Percentiles rank a stretch among this genome's conserved stretches.
Evolutionary conservation across 106 monocot species (phyloP).

Genomic region (Dendrobium chrysotoxum): DNA sequence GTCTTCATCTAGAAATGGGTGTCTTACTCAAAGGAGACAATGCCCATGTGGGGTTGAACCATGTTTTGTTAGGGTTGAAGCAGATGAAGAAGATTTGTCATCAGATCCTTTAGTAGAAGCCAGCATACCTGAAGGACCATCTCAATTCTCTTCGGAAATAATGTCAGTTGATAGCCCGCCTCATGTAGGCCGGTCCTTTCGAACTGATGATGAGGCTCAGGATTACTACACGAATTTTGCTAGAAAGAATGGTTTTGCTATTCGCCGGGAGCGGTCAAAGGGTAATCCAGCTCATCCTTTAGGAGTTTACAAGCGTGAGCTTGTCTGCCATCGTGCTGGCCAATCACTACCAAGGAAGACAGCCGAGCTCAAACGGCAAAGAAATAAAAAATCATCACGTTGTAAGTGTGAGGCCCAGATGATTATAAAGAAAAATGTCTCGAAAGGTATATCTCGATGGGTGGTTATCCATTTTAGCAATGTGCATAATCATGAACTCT

Average conservation of each 20-base stretch:
- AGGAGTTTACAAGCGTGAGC: slow-evolving; percentile 73
- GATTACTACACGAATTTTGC: slow-evolving; percentile 73
- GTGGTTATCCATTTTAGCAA: slow-evolving; percentile 71
- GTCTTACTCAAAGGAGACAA: slow-evolving; percentile 47
- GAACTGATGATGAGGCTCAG: slow-evolving; percentile 71
- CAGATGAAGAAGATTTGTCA: slow-evolving; percentile 35
- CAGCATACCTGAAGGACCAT: slow-evolving; percentile 22
- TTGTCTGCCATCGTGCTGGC: slow-evolving; percentile 78
- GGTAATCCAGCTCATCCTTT: slow-evolving; percentile 62
- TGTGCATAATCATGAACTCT: slow-evolving; percentile 62
- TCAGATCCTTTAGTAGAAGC: slow-evolving; percentile 21
- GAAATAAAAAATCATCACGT: slow-evolving; percentile 75
- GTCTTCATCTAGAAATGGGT: slow-evolving; percentile 51
- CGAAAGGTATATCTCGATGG: slow-evolving; percentile 52
- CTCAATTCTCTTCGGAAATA: slow-evolving; percentile 25
- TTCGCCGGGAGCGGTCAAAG: slow-evolving; percentile 67
- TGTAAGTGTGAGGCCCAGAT: slow-evolving; percentile 77
- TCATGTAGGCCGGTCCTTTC: slow-evolving; percentile 59
- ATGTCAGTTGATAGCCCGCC: slow-evolving; percentile 24
- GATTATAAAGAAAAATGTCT: slow-evolving; percentile 76
- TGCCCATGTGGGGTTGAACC: slow-evolving; percentile 66
- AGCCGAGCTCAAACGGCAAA: slow-evolving; percentile 55
- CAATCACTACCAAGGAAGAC: slow-evolving; percentile 63
- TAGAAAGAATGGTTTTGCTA: slow-evolving; percentile 63
- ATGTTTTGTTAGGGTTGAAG: slow-evolving; percentile 43